Evolutionary conservation across 768 basidiomycete genomes (phyloP), one percentile per base, ranked within the genome.

Genomic region (Pilatotrama ljubarskyi): DNA sequence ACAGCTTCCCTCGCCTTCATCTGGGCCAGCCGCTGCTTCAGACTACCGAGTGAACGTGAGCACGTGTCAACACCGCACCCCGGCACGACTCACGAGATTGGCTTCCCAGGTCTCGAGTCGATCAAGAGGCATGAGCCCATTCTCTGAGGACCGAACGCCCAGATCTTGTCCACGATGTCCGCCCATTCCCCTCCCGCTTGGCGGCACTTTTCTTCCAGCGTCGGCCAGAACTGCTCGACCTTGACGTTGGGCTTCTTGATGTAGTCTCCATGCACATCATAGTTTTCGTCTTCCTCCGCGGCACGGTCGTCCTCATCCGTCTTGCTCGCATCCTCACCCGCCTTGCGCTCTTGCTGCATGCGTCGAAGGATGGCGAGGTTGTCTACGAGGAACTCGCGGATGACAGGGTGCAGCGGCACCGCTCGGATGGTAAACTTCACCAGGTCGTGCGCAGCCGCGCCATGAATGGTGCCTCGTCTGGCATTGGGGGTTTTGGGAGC

Each of bases 141-240:
- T 54, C 85, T 76, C 65, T 90, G 90, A 0, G 96, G 96, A 0
- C 97, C 97, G 73, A 98, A 95, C 18, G 91, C 85, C 94, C 94
- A 95, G 2, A 95, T 82, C 54, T 76, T 80, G 51, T 93, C 88
- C 0, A 76, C 78, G 11, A 93, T 69, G 41, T 83, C 84, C 5
- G 70, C 73, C 97, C 97, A 99, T 64, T 98, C 94, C 1, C 77
- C 75, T 3, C 91, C 91, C 3, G 80, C 84, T 54, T 85, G 80
- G 15, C 77, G 74, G 63, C 89, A 91, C 40, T 87, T 80, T 26
- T 80, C 79, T 41, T 81, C 77, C 17, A 98, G 75, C 29, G 79
- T 78, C 2, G 73, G 73, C 95, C 95, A 98, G 72, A 96, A 98
- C 46, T 91, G 82, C 51, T 89, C 89, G 0, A 86, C 78, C 57